Base-by-base conservation (phyloP, 306 rosid genomes). In the Luffa acutangula region DNA sequence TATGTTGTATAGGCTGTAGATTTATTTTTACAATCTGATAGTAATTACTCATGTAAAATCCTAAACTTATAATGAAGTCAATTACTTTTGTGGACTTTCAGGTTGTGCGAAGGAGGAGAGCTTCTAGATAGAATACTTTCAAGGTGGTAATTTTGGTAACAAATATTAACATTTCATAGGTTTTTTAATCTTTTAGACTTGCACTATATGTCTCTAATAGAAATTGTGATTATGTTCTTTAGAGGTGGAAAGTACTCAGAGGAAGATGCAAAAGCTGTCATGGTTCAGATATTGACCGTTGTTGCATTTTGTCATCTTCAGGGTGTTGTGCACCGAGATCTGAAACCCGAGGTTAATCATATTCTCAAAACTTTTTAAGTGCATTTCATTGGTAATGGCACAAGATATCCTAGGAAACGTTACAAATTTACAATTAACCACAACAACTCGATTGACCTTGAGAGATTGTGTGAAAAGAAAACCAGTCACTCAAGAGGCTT, bases 291-390 rank as follows among this genome's bases (percentile, higher is more conserved):
- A 87, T 89, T 96, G 83, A 96, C 90, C 58, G 92, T 93, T 20
- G 99, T 90, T 77, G 91, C 98, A n/a, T 96, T 93, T 84, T 96
- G 94, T 82, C 99, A 96, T 91, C 98, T 96, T 88, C 99, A 96
- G 87, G 99, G 99, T 18, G 98, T 96, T 83, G 99, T 93, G 78
- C 99, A 96, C 79, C 92, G 99, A n/a, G 99, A 96, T 90, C 99
- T 96, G 80, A 96, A 96, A 85, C 99, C 99, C 65, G 99, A 96
- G 98, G 99, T 94, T 79, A 43, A 75, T 80, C 53, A 18, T 51
- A 74, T 84, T 66, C 59, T 78, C 64, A 63, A 79, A 36, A 46
- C 75, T 81, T 77, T 65, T 34, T 54, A 71, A 70, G 51, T 74
- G 7, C 4, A 9, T 49, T 52, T 12, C 21, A 25, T 46, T 57